A percentile compares a stretch with the other conserved stretches of the same genome.
phyloP scores from a whole-genome alignment of 176 grass and related monocot species.

The Juncus inflexus region DNA sequence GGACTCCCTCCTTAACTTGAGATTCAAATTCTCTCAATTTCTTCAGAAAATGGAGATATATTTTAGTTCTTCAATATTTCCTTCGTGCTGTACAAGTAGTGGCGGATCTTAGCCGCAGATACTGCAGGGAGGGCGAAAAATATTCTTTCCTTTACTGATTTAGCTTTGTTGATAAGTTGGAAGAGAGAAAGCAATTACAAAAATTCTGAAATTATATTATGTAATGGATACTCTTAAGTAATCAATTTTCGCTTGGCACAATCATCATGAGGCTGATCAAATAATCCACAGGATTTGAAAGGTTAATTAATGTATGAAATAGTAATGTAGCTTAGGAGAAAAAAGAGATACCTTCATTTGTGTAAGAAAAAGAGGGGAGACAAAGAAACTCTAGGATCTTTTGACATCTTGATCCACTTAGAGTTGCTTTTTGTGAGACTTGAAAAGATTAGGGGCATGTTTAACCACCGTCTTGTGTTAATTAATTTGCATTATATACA shows the following conservation, averaged over 20 bases:
- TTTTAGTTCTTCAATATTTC: neutral
- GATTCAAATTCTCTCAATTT: constrained; percentile 1
- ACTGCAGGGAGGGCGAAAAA: too few relatives aligned
- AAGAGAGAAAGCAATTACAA: too few relatives aligned
- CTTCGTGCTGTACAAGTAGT: too few relatives aligned
- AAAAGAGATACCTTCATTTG: neutral
- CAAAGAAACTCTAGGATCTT: neutral
- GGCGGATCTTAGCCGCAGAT: too few relatives aligned
- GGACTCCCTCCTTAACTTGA: neutral
- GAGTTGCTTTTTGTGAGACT: constrained; percentile 8
- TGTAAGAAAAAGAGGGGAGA: neutral
- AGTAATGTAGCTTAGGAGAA: neutral
- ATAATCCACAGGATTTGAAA: too few relatives aligned
- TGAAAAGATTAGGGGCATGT: constrained; percentile 7
- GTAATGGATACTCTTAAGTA: too few relatives aligned
- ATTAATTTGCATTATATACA: constrained; percentile 7
- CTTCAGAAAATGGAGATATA: neutral
- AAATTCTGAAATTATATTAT: too few relatives aligned
- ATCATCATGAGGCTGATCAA: too few relatives aligned
- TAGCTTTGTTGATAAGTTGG: too few relatives aligned
- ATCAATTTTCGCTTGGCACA: too few relatives aligned
- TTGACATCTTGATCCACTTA: constrained; percentile 30
- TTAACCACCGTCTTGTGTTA: constrained; percentile 16
- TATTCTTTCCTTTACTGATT: too few relatives aligned
- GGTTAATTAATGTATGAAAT: too few relatives aligned